Percentiles rank a stretch among this genome's conserved stretches.
These are phyloP conservation scores for Novymonas esmeraldas DNA, from an alignment of 208 protist species.

Conservation along the genomic window DNA sequence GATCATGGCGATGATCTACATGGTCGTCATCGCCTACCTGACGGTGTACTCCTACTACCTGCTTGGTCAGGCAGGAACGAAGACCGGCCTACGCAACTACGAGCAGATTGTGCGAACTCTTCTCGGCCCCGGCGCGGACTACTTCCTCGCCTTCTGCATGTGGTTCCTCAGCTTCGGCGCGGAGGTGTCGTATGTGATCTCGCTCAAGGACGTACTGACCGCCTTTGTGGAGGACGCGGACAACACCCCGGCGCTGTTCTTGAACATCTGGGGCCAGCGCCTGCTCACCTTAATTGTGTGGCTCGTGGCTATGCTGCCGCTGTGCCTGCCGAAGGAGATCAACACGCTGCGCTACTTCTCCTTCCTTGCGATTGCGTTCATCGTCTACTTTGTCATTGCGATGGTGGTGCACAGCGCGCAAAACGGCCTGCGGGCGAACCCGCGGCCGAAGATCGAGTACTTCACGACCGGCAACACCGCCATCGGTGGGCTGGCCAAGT, in stretches of 20 bases:
- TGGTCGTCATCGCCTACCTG: slow-evolving; percentile 33
- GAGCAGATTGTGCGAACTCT: slow-evolving; percentile 48
- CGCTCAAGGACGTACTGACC: slow-evolving; percentile 62
- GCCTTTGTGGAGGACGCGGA: slow-evolving; percentile 43
- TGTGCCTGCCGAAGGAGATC: slow-evolving; percentile 81
- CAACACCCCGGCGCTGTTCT: slow-evolving; percentile 34
- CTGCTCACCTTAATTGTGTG: slow-evolving; percentile 49
- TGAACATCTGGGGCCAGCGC: slow-evolving; percentile 36
- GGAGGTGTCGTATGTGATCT: slow-evolving; percentile 78
- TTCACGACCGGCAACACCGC: slow-evolving; percentile 58
- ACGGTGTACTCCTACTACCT: slow-evolving; percentile 68
- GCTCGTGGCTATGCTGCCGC: slow-evolving; percentile 68
- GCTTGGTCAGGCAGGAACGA: slow-evolving; percentile 34
- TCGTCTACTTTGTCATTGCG: slow-evolving; percentile 77
- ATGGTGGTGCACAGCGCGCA: slow-evolving; percentile 58
- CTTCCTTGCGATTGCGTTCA: slow-evolving; percentile 53
- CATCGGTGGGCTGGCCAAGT: slow-evolving; percentile 60
- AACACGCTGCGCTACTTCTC: slow-evolving; percentile 83
- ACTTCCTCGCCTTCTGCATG: slow-evolving; percentile 62
- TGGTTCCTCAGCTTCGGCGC: slow-evolving; percentile 59
- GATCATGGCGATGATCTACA: slow-evolving; percentile 40
- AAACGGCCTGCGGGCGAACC: slow-evolving; percentile 38
- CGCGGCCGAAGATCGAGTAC: slow-evolving; percentile 40
- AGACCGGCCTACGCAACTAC: slow-evolving; percentile 45
- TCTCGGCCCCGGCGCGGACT: slow-evolving; percentile 51